phyloP scores from a whole-genome alignment of 2,329 filamentous ascomycete species.

The Phyllosticta paracitricarpa region DNA sequence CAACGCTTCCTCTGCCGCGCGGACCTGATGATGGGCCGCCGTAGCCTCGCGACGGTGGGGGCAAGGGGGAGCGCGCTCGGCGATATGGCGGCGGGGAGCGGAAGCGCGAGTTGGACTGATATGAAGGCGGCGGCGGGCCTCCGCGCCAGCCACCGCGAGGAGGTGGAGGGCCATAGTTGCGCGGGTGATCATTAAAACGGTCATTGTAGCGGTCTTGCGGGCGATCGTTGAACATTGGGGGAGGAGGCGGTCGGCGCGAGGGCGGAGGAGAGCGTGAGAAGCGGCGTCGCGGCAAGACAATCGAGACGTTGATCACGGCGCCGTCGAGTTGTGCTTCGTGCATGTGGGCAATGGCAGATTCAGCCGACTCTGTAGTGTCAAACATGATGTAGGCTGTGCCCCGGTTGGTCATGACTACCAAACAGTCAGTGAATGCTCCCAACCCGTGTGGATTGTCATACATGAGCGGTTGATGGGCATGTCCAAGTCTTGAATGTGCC shows the following conservation, averaged over 20 bases:
- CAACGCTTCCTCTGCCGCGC: neutral
- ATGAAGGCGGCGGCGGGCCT: constrained; percentile 7
- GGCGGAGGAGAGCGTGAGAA: constrained; percentile 72
- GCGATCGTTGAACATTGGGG: constrained; percentile 19
- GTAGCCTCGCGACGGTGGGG: neutral
- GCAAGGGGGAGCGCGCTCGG: neutral
- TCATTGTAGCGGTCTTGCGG: constrained; percentile 3
- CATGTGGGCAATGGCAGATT: constrained; percentile 89
- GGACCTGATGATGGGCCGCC: neutral
- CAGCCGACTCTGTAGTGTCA: constrained; percentile 64
- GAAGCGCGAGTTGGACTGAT: constrained; percentile 1
- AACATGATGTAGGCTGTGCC: constrained; percentile 92
- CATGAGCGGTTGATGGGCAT: constrained; percentile 81
- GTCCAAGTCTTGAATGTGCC: constrained; percentile 75
- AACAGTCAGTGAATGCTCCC: neutral
- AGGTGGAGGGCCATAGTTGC: constrained; percentile 7
- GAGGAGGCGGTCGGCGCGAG: constrained; percentile 46
- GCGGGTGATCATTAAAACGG: constrained; percentile 17
- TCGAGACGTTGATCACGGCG: constrained; percentile 71
- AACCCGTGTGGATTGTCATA: constrained; percentile 35
- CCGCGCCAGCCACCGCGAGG: constrained; percentile 36
- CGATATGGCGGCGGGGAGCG: constrained; percentile 5
- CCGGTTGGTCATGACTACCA: constrained; percentile 71
- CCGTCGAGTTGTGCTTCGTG: constrained; percentile 94
- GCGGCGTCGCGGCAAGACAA: constrained; percentile 73